A percentile compares a stretch with the other conserved stretches of the same genome.
These are phyloP conservation scores for Trichophyton benhamiae DNA, from an alignment of 2,329 filamentous ascomycete species.

Conservation along the genomic window DNA sequence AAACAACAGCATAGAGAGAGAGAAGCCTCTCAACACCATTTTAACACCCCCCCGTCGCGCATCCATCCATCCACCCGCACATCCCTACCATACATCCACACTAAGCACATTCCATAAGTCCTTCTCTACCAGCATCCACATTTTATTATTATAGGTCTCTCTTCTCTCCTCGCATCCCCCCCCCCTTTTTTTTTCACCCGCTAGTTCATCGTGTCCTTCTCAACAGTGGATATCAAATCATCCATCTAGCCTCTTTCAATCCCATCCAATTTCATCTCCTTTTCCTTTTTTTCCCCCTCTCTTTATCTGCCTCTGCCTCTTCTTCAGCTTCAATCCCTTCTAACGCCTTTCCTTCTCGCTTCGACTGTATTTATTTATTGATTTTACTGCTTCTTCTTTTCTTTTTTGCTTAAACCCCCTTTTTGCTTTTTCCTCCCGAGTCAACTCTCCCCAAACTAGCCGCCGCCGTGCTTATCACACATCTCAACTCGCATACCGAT, in stretches of 20 bases:
- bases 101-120: not conserved
- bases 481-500: not conserved
- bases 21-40: not conserved
- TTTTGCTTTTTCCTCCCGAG: not conserved
- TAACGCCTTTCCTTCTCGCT: not conserved
- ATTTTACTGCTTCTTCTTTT: not conserved
- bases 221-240: not conserved
- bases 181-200: not conserved
- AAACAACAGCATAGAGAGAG: not conserved
- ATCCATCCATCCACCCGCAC: not conserved
- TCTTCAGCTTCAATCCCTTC: too few relatives aligned
- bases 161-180: not conserved
- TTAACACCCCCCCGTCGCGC: not conserved
- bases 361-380: slow-evolving; percentile 7
- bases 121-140: not conserved
- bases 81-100: not conserved
- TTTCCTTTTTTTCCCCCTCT: not conserved
- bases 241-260: not conserved
- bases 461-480: not conserved
- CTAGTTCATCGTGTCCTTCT: not conserved
- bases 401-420: not conserved
- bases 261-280: not conserved
- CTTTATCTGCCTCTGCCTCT: not conserved
- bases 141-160: not conserved
- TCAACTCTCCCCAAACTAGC: not conserved